Evolutionary conservation across 768 basidiomycete genomes (phyloP), one percentile per base, ranked within the genome.

Genomic region (Termitomyces sp.): DNA sequence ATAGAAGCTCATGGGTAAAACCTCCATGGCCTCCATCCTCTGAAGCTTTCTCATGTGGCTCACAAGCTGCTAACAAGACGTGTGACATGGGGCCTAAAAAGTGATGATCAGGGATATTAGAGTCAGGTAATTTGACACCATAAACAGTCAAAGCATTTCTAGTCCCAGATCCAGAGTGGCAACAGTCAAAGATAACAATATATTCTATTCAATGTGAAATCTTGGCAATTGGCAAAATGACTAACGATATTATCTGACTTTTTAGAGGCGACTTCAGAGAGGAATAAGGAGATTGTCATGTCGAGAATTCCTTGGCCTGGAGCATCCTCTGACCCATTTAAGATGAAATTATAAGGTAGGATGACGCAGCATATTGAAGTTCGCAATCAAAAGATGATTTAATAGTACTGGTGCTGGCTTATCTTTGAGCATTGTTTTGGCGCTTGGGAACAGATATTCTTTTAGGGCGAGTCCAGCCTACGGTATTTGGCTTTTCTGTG

Each of bases 141-240:
- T 45, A 45, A 8, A 33, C 45, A 27, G 24, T 27, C 12, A 6
- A 16, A 36, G 6, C 4, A n/a, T 30, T 31, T 36, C 56, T n/a
- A 13, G 41, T 47, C 37, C 34, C 22, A 22, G 49, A 50, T 5
- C 55, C 58, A 7, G 61, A 54, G 41, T 50, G 51, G 18, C 54
- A 59, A 47, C 61, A 62, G 45, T 62, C 61, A 7, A 62, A 13
- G 33, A 62, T 56, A 18, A 62, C 47, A 24, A 58, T 62, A 58
- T 62, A 16, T 55, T 27, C 27, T 31, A 5, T 24, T 42, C 18
- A 54, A 15, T n/a, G 39, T 44, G 5, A 30, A 36, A 27, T 31
- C 22, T n/a, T 5, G 3, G 9, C 1, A 47, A 20, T 37, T 18
- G 24, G 30, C 16, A n/a, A 44, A 31, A 31, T 15, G 6, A 45